phyloP scores from a whole-genome alignment of 371 early-diverging fungal species.

The Umbelopsis sp. region DNA sequence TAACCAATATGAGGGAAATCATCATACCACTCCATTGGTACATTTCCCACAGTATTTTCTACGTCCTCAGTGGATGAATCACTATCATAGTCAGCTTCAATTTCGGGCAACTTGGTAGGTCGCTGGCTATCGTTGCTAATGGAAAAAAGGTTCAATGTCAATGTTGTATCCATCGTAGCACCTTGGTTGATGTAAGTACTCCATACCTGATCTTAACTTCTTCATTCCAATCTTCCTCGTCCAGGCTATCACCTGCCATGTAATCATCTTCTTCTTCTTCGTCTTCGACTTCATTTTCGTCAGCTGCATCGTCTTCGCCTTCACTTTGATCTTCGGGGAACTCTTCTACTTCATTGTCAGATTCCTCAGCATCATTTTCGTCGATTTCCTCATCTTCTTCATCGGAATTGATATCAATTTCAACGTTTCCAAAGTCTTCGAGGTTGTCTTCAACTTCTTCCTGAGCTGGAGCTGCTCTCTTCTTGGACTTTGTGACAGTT shows the following conservation, averaged over 20 bases:
- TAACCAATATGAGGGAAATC: slow-evolving; percentile 97
- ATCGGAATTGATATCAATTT: slow-evolving; percentile 53
- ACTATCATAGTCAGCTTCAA: slow-evolving; percentile 89
- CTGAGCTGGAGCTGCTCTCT: slow-evolving; percentile 24
- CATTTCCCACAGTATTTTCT: slow-evolving; percentile 86
- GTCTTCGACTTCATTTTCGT: slow-evolving; percentile 20
- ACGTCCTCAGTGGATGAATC: slow-evolving; percentile 92
- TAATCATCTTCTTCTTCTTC: slow-evolving; percentile 40
- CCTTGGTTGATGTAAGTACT: slow-evolving; percentile 10
- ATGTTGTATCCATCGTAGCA: slow-evolving; percentile 20
- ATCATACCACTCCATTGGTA: slow-evolving; percentile 96
- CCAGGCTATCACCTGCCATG: slow-evolving; percentile 42
- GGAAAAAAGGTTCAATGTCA: slow-evolving; percentile 21
- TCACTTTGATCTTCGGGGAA: slow-evolving; percentile 47
- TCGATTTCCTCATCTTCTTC: slow-evolving; percentile 47
- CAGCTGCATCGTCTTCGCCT: slow-evolving; percentile 38
- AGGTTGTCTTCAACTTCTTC: slow-evolving; percentile 44
- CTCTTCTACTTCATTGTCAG: slow-evolving; percentile 43
- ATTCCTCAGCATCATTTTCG: slow-evolving; percentile 26
- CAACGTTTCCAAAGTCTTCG: slow-evolving; percentile 49
- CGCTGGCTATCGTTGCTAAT: background rate
- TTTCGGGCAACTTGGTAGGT: slow-evolving; percentile 71
- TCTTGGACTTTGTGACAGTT: background rate
- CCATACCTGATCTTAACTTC: slow-evolving; percentile 43
- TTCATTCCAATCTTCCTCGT: slow-evolving; percentile 51